Evolutionary conservation across 2,329 filamentous ascomycete genomes (phyloP).

Genomic region (Ustulina deusta): DNA sequence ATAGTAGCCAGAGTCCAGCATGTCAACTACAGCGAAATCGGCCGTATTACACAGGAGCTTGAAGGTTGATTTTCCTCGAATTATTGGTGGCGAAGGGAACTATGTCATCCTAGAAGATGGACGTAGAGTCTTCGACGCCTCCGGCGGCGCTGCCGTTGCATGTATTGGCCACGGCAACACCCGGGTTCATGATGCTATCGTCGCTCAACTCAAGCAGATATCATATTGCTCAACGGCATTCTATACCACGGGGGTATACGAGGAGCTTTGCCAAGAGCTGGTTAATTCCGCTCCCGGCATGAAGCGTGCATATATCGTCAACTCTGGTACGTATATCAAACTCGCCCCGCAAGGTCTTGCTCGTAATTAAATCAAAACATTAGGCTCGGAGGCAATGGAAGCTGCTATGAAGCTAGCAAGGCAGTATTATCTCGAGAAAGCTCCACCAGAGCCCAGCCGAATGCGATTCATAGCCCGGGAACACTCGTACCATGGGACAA

Average conservation of each 20-base stretch:
- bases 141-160: conserved; percentile 60
- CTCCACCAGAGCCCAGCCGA: conserved; percentile 65
- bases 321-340: conserved; percentile 49
- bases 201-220: conserved; percentile 55
- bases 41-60: conserved; percentile 57
- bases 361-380: conserved; percentile 12
- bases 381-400: conserved; percentile 73
- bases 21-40: conserved; percentile 43
- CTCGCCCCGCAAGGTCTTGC: neutral
- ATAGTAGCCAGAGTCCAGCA: conserved; percentile 9
- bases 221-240: conserved; percentile 58
- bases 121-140: conserved; percentile 58
- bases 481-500: conserved; percentile 79
- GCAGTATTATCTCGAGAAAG: conserved; percentile 70
- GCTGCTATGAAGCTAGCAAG: conserved; percentile 71
- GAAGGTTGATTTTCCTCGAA: conserved; percentile 48
- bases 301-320: conserved; percentile 53
- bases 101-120: conserved; percentile 57
- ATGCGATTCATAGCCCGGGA: conserved; percentile 74
- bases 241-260: conserved; percentile 43
- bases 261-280: conserved; percentile 47
- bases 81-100: conserved; percentile 54
- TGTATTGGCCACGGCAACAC: conserved; percentile 60
- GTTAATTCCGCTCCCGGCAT: conserved; percentile 51
- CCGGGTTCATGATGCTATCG: conserved; percentile 57